Conservation (phyloP, 1,139 yeast species). For the Debaryomycetaceae sp. region DNA sequence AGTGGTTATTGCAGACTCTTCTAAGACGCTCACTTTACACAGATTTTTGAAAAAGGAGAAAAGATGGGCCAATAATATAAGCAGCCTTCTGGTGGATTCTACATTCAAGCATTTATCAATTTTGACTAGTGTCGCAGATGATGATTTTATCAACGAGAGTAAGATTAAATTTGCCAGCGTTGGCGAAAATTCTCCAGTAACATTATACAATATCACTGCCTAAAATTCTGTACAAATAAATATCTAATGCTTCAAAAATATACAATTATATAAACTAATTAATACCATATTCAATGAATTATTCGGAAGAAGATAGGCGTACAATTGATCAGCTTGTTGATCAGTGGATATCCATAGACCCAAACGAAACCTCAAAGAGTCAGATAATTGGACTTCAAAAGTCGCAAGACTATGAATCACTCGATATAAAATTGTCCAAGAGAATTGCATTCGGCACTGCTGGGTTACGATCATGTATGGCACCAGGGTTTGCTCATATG, state of each 20-base stretch:
- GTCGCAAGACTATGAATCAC: conserved; percentile 35
- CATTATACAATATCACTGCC: conserved; percentile 9
- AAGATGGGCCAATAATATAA: conserved; percentile 27
- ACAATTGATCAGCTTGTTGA: conserved; percentile 35
- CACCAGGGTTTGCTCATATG: conserved; percentile 86
- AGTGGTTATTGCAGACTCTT: conserved; percentile 22
- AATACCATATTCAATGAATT: not conserved
- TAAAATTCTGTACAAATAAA: too few species aligned
- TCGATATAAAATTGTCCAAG: conserved; percentile 48
- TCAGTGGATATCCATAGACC: conserved; percentile 49
- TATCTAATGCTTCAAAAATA: not conserved
- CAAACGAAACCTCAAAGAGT: conserved; percentile 50
- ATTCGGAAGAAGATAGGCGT: conserved; percentile 7
- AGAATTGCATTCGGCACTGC: conserved; percentile 92
- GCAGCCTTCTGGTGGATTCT: conserved; percentile 4
- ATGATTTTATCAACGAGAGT: conserved; percentile 7
- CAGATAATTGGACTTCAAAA: conserved; percentile 54
- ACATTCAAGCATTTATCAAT: conserved; percentile 6
- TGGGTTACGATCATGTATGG: conserved; percentile 83
- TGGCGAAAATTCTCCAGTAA: conserved; percentile 10
- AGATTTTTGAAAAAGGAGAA: conserved; percentile 46
- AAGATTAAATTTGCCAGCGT: conserved; percentile 10
- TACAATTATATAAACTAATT: not conserved
- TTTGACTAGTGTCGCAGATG: conserved; percentile 10
- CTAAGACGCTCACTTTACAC: conserved; percentile 20